Base-by-base conservation (phyloP, 768 basidiomycete species). In the Suillus ampliporus region DNA sequence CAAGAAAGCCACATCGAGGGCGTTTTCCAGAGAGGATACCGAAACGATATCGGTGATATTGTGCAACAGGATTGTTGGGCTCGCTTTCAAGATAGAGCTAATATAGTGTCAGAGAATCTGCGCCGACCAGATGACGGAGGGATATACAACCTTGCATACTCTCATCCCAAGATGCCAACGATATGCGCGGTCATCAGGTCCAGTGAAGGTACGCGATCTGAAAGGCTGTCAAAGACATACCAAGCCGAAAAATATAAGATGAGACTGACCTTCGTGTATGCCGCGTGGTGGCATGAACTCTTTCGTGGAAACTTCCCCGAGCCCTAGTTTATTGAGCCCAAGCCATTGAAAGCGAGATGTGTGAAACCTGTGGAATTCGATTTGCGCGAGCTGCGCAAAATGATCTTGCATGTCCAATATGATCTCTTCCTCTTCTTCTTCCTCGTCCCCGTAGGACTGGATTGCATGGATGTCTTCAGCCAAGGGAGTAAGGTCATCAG, bases 81-180 rank as follows among this genome's bases (percentile, higher is more conserved):
- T 58, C 57, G 19, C 57, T 58, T 38, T 62, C 61, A 31, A 58
- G 57, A 23, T 58, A 58, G 37, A 62, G 57, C 61, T 62, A 38
- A 28, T 13, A n/a, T 17, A 48, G 47, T 37, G 21, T 35, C 23
- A 31, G 31, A 31, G 43, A 17, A 7, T 28, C 19, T 19, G 17
- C 41, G 28, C 28, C 9, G 13, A 23, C 34, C 40, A 5, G 19
- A 23, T 23, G 15, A 19, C 28, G 5, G 31, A 54, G 21, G 17
- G 34, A 37, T 21, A 13, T 17, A 37, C 44, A 28, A 62, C 61
- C 52, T 56, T 56, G 31, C 61, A 62, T 6, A 58, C 57, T 15
- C n/a, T 50, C 31, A 57, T 11, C 21, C 61, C 61, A 43, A 62
- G 61, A 14, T 62, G 34, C 61, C 61, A 62, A 38, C 34, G 41